Evolutionary conservation across 129 eudicot species (phyloP).

Genomic region (Artemisia annua): DNA sequence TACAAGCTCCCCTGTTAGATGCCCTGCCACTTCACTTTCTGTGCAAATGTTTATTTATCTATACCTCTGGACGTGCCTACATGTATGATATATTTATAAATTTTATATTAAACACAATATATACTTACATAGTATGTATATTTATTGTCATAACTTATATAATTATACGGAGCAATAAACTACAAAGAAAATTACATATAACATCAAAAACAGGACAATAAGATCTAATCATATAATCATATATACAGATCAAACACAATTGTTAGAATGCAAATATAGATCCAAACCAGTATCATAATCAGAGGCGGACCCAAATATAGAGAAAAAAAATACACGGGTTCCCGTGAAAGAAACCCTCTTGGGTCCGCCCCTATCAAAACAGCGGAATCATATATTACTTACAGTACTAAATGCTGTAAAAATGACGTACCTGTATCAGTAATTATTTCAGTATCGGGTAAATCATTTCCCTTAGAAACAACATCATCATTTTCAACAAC

Average conservation of each 20-base stretch:
- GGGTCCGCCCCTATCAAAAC: no score
- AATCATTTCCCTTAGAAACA: constrained; percentile 41
- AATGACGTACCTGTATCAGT: constrained; percentile 61
- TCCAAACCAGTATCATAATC: background rate
- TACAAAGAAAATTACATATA: background rate
- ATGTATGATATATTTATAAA: no score
- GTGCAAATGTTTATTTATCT: background rate
- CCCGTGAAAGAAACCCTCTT: no score
- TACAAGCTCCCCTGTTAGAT: background rate
- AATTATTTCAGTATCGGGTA: constrained; percentile 48
- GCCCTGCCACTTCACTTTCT: background rate
- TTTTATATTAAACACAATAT: background rate
- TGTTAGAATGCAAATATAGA: background rate
- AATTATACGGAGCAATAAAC: background rate
- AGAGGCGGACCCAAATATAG: no score
- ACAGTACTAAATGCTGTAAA: background rate
- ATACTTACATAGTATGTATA: background rate
- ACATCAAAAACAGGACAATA: background rate
- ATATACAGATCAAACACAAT: background rate
- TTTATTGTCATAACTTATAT: background rate
- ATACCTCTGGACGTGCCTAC: background rate
- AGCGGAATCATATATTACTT: background rate
- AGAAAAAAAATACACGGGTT: no score
- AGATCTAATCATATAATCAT: background rate
- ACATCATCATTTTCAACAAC: constrained; percentile 30